Conservation (phyloP, 2,329 filamentous ascomycete genomes). For the Aspergillus terreus region DNA sequence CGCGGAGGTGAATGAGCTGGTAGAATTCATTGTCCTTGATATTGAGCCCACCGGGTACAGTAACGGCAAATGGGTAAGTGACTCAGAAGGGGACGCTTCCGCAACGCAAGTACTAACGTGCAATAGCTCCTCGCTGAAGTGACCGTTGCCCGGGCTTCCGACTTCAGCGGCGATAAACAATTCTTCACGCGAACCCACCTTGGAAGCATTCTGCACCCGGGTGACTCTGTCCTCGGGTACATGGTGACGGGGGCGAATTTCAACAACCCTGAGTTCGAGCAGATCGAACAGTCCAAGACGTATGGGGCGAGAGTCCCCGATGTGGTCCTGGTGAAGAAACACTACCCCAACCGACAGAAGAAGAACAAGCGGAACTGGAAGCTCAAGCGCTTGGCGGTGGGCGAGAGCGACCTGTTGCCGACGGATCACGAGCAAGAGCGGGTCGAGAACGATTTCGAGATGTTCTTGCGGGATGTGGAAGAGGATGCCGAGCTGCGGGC, state of each 20-base stretch:
- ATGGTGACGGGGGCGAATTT: constrained; percentile 84
- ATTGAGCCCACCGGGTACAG: constrained; percentile 74
- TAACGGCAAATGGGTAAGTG: constrained; percentile 59
- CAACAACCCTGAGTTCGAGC: constrained; percentile 83
- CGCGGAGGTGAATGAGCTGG: constrained; percentile 77
- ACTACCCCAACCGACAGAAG: constrained; percentile 73
- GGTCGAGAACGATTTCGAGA: constrained; percentile 90
- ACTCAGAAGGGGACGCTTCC: neutral
- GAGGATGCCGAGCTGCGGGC: constrained; percentile 85
- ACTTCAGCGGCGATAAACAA: constrained; percentile 84
- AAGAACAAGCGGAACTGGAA: constrained; percentile 90
- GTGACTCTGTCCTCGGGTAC: constrained; percentile 94
- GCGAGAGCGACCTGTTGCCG: constrained; percentile 52
- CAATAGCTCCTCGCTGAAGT: constrained; percentile 75
- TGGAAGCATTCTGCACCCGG: constrained; percentile 76
- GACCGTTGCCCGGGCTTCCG: constrained; percentile 80
- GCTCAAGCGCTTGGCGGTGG: constrained; percentile 88
- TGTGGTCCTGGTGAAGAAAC: constrained; percentile 94
- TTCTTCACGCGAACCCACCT: constrained; percentile 91
- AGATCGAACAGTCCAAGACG: constrained; percentile 70
- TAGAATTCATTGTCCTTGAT: constrained; percentile 93
- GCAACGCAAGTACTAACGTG: neutral
- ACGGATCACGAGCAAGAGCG: constrained; percentile 74
- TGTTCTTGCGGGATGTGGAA: constrained; percentile 95
- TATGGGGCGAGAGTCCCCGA: constrained; percentile 81